These are phyloP conservation scores for Starmerella tilneyi DNA, from an alignment of 805 yeast species.

Conservation along the genomic window DNA sequence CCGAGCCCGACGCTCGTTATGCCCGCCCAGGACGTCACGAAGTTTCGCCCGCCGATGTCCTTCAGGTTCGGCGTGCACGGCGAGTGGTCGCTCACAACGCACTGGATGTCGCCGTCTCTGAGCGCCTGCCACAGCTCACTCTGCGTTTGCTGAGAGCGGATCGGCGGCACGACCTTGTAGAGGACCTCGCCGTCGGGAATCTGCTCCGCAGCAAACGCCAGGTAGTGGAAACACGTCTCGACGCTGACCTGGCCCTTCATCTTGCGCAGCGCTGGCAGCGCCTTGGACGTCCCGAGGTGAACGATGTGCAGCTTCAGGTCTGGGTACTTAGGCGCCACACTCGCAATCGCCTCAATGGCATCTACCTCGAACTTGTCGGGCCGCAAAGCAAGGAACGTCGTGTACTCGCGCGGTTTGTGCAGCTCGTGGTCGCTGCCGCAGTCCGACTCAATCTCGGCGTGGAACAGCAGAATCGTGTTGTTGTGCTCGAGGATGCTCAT, in stretches of 20 bases:
- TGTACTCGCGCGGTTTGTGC: constrained; percentile 51
- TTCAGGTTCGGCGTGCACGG: constrained; percentile 92
- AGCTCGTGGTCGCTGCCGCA: constrained; percentile 16
- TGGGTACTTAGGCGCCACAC: constrained; percentile 42
- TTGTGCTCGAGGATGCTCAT: constrained; percentile 51
- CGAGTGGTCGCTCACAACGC: constrained; percentile 91
- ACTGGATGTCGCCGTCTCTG: constrained; percentile 50
- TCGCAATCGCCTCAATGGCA: constrained; percentile 65
- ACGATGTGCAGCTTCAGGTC: constrained; percentile 62
- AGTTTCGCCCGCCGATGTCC: constrained; percentile 72
- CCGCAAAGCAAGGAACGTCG: constrained; percentile 68
- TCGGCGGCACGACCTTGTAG: constrained; percentile 93
- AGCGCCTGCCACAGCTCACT: constrained; percentile 69
- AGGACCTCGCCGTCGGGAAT: constrained; percentile 71
- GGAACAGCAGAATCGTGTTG: constrained; percentile 75
- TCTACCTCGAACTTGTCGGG: constrained; percentile 83
- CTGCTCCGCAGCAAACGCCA: constrained; percentile 64
- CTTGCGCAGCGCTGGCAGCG: constrained; percentile 58
- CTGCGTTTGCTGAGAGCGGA: constrained; percentile 64
- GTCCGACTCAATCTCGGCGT: constrained; percentile 73
- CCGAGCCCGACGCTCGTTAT: constrained; percentile 90
- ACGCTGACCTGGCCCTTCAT: constrained; percentile 45
- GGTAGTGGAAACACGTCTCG: constrained; percentile 91
- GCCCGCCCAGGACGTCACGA: constrained; percentile 94
- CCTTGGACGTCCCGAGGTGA: constrained; percentile 78